Conservation (phyloP, 352 stramenopile genomes). For the Phytophthora multivora region DNA sequence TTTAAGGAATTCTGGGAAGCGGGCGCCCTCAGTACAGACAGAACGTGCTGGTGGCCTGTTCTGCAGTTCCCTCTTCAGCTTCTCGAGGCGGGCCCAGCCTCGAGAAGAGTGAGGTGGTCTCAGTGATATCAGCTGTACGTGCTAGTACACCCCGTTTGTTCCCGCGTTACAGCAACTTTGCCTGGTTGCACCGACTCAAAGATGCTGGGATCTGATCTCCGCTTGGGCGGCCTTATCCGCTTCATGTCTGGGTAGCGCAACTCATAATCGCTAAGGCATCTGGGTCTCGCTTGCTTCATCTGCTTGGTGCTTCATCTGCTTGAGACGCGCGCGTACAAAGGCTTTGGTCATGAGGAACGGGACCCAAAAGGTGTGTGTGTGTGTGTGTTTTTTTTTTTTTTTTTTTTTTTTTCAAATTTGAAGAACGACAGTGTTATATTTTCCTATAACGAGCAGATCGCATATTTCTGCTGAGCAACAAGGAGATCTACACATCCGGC, state of each 20-base stretch:
- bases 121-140: not conserved
- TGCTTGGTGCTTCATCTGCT: slow-evolving; percentile 26
- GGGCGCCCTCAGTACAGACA: slow-evolving; percentile 10
- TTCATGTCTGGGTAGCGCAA: not conserved
- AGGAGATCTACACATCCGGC: not conserved
- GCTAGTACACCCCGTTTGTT: not conserved
- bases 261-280: not conserved
- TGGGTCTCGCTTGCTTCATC: not conserved
- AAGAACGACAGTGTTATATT: not conserved
- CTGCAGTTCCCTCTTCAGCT: slow-evolving; percentile 2
- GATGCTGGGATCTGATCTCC: slow-evolving; percentile 23
- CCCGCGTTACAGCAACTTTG: not conserved
- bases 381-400: too few relatives aligned
- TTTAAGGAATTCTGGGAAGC: slow-evolving; percentile 4
- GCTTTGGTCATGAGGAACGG: not conserved
- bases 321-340: slow-evolving; percentile 4
- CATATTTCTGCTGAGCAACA: not conserved
- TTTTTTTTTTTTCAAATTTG: not conserved
- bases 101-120: too few relatives aligned
- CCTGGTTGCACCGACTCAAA: slow-evolving; percentile 20
- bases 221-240: slow-evolving; percentile 16
- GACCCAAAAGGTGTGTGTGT: too few relatives aligned
- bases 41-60: slow-evolving; percentile 5
- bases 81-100: too few relatives aligned
- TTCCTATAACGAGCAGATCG: not conserved